Evolutionary conservation across 2,329 filamentous ascomycete genomes (phyloP), one percentile per base, ranked within the genome.

Genomic region (Podosphaera leucotricha): DNA sequence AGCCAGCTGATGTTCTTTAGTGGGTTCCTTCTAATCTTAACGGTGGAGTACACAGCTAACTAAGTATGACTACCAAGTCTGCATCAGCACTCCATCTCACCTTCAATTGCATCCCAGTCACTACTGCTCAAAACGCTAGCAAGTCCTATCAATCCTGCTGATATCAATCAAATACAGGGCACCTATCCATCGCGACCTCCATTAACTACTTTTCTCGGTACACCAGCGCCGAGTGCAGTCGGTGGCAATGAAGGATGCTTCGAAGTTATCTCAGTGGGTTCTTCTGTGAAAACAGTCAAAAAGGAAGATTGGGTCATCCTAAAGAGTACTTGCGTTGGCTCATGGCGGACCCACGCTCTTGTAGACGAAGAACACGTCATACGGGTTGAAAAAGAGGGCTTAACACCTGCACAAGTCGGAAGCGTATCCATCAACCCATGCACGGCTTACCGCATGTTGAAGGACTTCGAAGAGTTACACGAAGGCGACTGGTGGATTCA

Each of bases 121-220:
- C 64, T 92, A 52, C 85, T 87, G 44, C 67, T 98, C 47, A 83
- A 84, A 60, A 78, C 90, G 54, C 81, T 98, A 54, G 82, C 86
- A 26, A 76, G 85, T 1, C 84, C 90, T 46, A 83, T 98, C 61
- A 98, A 98, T 65, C 90, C 90, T 20, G 86, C 90, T 56, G 90
- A 98, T 64, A 82, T 98, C 61, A 98, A 98, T 67, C 87, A 87
- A 55, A 82, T 98, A 56, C 90, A 98, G 66, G 90, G 90, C 51
- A 85, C 87, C 3, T 98, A 98, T 64, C 87, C 87, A 48, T 76
- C 76, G 39, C 84, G 84, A 59, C 85, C 86, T 0, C 66, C 71
- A 38, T 86, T 92, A 62, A 77, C 74, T 16, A 77, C 75, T 5
- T 62, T 73, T 1, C 73, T 98, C 44, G 81, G 85, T 46, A 94